Evolutionary conservation across 1,284 basidiomycete species (phyloP), one percentile per base, ranked within the genome.

Genomic region (Ganoderma meredithae): DNA sequence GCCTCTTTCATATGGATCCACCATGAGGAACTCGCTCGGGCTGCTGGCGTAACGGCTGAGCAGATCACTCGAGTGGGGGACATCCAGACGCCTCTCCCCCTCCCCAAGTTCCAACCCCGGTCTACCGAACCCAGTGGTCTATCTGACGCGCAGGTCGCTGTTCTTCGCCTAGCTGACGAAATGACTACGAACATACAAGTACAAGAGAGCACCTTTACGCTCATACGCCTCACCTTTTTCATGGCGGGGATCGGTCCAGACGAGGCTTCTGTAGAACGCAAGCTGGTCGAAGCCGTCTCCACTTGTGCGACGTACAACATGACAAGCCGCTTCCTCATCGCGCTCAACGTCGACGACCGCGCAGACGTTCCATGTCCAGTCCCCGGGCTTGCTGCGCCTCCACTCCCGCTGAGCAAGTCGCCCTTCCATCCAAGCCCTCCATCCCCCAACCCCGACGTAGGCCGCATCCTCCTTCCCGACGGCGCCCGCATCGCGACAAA

Each of bases 291-390:
- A 17, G 62, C 62, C 33, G 62, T 47, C 6, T 49, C 62, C 10
- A 53, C 49, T 1, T 43, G 41, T 49, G 62, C 62, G 17, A 27
- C 49, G 47, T 63, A 63, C 52, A 63, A 63, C 36, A 63, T 63
- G 62, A 47, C 52, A 4, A 47, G 33, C 44, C 47, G 62, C 4
- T 63, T 63, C 62, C 52, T 63, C 7, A 9, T 63, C n/a, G 62
- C 49, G n/a, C 25, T 53, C 8, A 25, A 63, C 39, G 62, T 63
- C 15, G 62, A 52, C 8, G 49, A 53, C n/a, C 47, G 39, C n/a
- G 44, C 22, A 5, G n/a, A 40, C 44, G 22, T 52, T 2, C 62
- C 62, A 8, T 52, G 47, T n/a, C 62, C 62, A 12, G 52, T 52
- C 3, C 62, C 62, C 2, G 47, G 47, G 22, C 22, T 49, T 10